These are phyloP conservation scores for Rosa persica DNA, from an alignment of 306 rosid species.

Conservation along the genomic window DNA sequence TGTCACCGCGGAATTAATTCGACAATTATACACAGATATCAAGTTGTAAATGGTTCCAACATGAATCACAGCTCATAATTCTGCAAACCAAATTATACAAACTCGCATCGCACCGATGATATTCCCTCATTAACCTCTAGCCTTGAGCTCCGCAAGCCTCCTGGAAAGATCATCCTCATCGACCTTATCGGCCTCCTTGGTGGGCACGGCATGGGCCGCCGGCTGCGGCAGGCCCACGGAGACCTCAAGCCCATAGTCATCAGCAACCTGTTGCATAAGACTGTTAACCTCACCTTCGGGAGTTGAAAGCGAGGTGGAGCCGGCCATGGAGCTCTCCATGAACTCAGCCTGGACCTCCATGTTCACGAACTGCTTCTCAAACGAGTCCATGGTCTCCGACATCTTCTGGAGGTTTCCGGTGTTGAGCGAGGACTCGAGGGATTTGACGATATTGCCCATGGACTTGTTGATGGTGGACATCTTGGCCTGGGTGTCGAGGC, in stretches of 20 bases:
- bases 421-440: conserved; percentile 66
- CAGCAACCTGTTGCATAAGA: conserved; percentile 96
- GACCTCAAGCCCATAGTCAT: conserved; percentile 92
- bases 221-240: conserved; percentile 90
- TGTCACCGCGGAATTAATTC: neutral
- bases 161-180: conserved; percentile 85
- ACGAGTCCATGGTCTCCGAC: conserved; percentile 93
- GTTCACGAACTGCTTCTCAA: conserved; percentile 94
- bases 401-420: conserved; percentile 93
- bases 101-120: neutral
- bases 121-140: conserved; percentile 58
- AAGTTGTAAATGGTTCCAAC: neutral
- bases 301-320: conserved; percentile 83
- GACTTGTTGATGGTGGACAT: conserved; percentile 88
- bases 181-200: conserved; percentile 77
- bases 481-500: conserved; percentile 77
- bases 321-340: conserved; percentile 97
- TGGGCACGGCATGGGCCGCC: conserved; percentile 80
- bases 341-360: conserved; percentile 99
- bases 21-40: conserved; percentile 39
- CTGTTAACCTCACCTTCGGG: conserved; percentile 96
- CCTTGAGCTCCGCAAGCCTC: conserved; percentile 96
- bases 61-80: neutral
- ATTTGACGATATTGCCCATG: conserved; percentile 87
- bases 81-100: conserved; percentile 16